Conservation (phyloP, 352 stramenopile genomes). For the Phytophthora chlamydospora region DNA sequence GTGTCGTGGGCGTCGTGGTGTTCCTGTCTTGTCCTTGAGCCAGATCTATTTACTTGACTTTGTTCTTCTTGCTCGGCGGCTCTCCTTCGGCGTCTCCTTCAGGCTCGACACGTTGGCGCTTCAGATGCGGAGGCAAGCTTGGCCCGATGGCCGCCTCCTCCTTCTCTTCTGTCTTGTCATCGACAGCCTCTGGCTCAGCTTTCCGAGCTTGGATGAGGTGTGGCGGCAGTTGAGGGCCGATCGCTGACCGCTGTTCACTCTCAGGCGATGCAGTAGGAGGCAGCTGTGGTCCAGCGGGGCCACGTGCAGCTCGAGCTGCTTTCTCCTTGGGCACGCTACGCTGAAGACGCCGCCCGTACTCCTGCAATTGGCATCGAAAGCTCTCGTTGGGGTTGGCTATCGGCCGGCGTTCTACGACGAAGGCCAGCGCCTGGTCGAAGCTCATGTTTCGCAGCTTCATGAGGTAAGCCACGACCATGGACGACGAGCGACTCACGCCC, state of each 20-base stretch:
- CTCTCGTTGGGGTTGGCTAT: constrained; percentile 80
- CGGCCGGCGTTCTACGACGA: constrained; percentile 57
- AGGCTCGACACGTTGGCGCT: constrained; percentile 17
- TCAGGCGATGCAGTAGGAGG: constrained; percentile 16
- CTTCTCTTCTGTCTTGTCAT: constrained; percentile 3
- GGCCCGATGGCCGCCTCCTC: constrained; percentile 32
- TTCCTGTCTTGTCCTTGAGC: neutral
- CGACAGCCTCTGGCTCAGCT: neutral
- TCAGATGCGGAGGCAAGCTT: constrained; percentile 36
- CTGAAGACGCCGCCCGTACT: constrained; percentile 56
- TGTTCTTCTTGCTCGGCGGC: constrained; percentile 32
- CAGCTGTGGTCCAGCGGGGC: constrained; percentile 32
- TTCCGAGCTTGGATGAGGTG: constrained; percentile 34
- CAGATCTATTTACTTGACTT: too few species aligned
- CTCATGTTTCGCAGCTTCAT: constrained; percentile 84
- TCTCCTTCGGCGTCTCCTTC: constrained; percentile 4
- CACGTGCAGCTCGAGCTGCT: constrained; percentile 28
- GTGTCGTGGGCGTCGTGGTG: neutral
- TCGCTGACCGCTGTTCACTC: constrained; percentile 25
- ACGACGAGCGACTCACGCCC: constrained; percentile 89
- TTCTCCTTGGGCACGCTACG: constrained; percentile 34
- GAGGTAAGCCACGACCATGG: constrained; percentile 91
- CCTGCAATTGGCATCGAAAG: constrained; percentile 68
- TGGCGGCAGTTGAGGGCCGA: constrained; percentile 67
- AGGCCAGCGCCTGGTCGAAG: constrained; percentile 67